Evolutionary conservation across 75 land plant genomes (phyloP), one percentile per base, ranked within the genome.

Genomic region (Adiantum capillusveneris): DNA sequence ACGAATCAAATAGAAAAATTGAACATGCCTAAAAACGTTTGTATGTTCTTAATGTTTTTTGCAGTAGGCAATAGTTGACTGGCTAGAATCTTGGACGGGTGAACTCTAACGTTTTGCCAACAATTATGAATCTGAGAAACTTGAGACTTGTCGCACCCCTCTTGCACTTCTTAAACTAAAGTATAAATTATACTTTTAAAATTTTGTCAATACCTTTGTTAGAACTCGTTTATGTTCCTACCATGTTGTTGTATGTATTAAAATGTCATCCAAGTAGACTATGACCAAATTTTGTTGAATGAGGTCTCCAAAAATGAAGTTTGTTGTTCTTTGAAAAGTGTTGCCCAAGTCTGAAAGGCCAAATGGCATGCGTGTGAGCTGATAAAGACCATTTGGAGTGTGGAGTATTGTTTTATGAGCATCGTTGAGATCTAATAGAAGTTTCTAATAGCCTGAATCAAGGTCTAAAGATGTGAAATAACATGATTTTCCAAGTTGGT

Each of bases 331-430:
- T 31, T 26, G 34, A 52, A 63, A 63, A 11, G 57, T 63, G 22
- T 42, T 52, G 0, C 41, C 17, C 9, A 55, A 31, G 48, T 63
- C 48, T 1, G 36, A 50, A 13, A 51, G 27, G 17, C 59, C 59
- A 19, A 57, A 30, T 0, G 43, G 56, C 53, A 62, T 44, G 28
- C n/a, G 21, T 12, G 19, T 1, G 17, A 44, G 46, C 53, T 45
- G 25, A 48, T 44, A 62, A 17, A 62, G 27, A 0, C 52, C 56
- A 26, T 62, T 13, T 11, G 9, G 37, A 6, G 36, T 60, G 9
- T 59, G 21, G 25, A 68, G 58, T 6, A 56, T 41, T 21, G 39
- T 68, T 39, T 60, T 68, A 49, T 61, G 58, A 16, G 29, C 63
- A 58, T 67, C 63, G 12, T 41, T 14, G 14, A 9, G 43, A 14